Evolutionary conservation across 768 basidiomycete genomes (phyloP), one percentile per base, ranked within the genome.

Genomic region (Kwoniella sp.): DNA sequence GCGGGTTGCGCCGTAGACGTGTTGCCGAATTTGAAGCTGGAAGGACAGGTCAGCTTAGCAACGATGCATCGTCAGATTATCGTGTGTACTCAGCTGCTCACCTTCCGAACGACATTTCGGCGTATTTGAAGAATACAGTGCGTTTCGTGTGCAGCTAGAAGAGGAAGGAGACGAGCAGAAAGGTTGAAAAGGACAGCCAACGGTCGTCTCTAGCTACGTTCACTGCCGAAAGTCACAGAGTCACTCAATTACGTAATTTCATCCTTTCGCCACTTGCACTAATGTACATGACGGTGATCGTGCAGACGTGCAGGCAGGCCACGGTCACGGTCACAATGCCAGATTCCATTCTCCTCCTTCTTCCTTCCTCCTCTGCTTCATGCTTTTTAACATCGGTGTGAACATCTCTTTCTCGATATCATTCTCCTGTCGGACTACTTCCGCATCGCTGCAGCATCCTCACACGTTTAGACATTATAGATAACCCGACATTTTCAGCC

Each of bases 11-110:
- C n/a, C 4, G 66, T 58, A 23, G 65, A 45, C 23, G 68, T 26
- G 45, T 63, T 45, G 13, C 70, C 72, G 48, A 75, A 77, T 17
- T 61, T 73, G 60, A 71, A 72, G 37, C 72, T 73, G 48, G 1
- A 60, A 48, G 13, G 34, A n/a, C 26, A 53, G 29, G 26, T 25
- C 29, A 17, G 28, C n/a, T n/a, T n/a, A n/a, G n/a, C n/a, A n/a
- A n/a, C n/a, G n/a, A n/a, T n/a, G n/a, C n/a, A n/a, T n/a, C n/a
- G n/a, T n/a, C n/a, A n/a, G n/a, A n/a, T n/a, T n/a, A 0, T 51
- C 8, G 29, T 20, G 26, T 1, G 37, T 11, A 38, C 54, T 31
- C 0, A 38, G 7, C 55, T 37, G n/a, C 71, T 69, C 25, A 67
- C 65, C 58, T 51, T 59, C 71, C 65, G 58, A 65, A 69, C 22